Evolutionary conservation across 2,329 filamentous ascomycete genomes (phyloP).

Genomic region (Monosporascus sp.): DNA sequence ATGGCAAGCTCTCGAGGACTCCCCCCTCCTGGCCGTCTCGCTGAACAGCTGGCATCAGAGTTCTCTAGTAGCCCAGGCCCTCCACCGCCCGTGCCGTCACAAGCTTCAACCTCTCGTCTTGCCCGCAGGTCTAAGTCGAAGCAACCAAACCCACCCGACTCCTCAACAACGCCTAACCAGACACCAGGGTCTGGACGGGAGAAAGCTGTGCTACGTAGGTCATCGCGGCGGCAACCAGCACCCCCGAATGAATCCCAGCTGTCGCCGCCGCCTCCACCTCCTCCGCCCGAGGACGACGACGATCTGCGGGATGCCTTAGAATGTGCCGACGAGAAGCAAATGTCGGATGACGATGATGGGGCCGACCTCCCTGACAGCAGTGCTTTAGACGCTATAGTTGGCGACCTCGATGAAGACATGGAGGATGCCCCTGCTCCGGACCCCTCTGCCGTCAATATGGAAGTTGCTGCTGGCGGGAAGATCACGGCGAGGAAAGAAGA

Average conservation of each 20-base stretch:
- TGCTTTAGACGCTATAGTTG: constrained; percentile 81
- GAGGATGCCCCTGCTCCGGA: constrained; percentile 68
- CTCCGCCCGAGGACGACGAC: constrained; percentile 54
- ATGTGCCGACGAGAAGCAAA: constrained; percentile 85
- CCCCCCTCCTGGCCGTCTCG: constrained; percentile 44
- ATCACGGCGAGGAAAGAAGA: constrained; percentile 90
- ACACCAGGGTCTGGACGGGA: constrained; percentile 47
- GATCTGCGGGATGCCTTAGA: constrained; percentile 69
- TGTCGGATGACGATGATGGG: constrained; percentile 69
- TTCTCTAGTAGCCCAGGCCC: constrained; percentile 32
- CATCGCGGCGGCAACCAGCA: constrained; percentile 54
- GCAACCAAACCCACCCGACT: constrained; percentile 34
- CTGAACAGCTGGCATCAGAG: constrained; percentile 36
- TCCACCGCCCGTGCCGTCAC: constrained; percentile 31
- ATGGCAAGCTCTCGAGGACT: constrained; percentile 69
- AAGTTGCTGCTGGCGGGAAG: constrained; percentile 79
- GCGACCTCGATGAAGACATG: constrained; percentile 81
- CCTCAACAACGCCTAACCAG: constrained; percentile 39
- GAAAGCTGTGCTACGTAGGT: constrained; percentile 56
- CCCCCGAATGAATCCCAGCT: constrained; percentile 45
- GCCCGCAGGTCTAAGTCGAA: constrained; percentile 44
- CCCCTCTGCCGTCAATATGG: constrained; percentile 84
- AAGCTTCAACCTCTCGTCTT: constrained; percentile 40
- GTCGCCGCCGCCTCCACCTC: constrained; percentile 46
- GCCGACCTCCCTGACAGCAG: constrained; percentile 53